Conservation (phyloP, 2,329 filamentous ascomycete genomes). For the Xylariales sp. region DNA sequence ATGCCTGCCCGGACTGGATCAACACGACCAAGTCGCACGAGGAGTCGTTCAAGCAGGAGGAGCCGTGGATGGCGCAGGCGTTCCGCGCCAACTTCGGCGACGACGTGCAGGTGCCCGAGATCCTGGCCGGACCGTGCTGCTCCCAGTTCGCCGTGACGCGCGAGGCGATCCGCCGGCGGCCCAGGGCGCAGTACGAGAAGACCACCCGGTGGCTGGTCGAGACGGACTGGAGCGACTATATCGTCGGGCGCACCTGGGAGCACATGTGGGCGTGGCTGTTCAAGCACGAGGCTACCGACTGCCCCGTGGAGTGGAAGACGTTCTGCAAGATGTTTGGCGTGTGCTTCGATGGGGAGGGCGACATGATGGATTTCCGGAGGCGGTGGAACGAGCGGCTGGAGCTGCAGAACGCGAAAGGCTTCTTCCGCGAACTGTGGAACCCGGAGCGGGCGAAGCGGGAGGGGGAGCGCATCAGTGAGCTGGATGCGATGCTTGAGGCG, state of each 20-base stretch:
- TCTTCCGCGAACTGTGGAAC: slow-evolving; percentile 16
- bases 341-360: slow-evolving; percentile 22
- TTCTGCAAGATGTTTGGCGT: slow-evolving; percentile 30
- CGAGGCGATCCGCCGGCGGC: slow-evolving; percentile 24
- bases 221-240: slow-evolving; percentile 24
- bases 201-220: slow-evolving; percentile 26
- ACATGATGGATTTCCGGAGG: slow-evolving; percentile 11
- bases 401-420: slow-evolving; percentile 14
- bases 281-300: slow-evolving; percentile 32
- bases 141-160: slow-evolving; percentile 30
- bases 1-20: slow-evolving; percentile 52
- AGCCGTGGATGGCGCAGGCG: slow-evolving; percentile 24
- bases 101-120: slow-evolving; percentile 22
- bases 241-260: slow-evolving; percentile 30
- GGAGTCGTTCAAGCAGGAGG: slow-evolving; percentile 22
- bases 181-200: slow-evolving; percentile 23
- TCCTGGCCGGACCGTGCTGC: slow-evolving; percentile 29
- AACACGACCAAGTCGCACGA: slow-evolving; percentile 25
- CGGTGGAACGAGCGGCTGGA: slow-evolving; percentile 18
- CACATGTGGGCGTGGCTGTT: slow-evolving; percentile 31
- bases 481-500: slow-evolving; percentile 14
- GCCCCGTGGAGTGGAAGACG: slow-evolving; percentile 34
- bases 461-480: slow-evolving; percentile 18
- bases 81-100: slow-evolving; percentile 24
- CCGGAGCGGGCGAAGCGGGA: slow-evolving; percentile 14